phyloP scores from a whole-genome alignment of 805 yeast species.

The Torulaspora gathmanii region DNA sequence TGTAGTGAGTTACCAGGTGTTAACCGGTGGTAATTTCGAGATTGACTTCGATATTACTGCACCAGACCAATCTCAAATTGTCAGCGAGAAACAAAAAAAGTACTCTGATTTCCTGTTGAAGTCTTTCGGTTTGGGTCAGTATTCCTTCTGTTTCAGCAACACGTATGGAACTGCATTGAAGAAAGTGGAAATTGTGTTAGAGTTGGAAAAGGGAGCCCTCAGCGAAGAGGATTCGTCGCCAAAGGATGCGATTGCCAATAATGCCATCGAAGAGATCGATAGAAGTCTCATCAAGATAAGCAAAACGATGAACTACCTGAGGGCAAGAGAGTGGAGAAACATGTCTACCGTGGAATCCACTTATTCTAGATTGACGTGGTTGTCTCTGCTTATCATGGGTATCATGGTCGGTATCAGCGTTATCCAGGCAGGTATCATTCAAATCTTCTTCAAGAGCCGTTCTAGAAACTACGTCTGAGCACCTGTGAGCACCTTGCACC shows the following conservation, averaged over 20 bases:
- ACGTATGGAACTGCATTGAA: slow-evolving; percentile 60
- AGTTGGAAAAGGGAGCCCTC: slow-evolving; percentile 40
- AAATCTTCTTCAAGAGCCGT: slow-evolving; percentile 63
- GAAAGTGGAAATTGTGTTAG: slow-evolving; percentile 59
- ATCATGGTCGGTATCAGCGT: slow-evolving; percentile 74
- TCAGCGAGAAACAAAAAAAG: slow-evolving; percentile 52
- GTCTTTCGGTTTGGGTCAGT: slow-evolving; percentile 57
- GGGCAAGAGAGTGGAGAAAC: slow-evolving; percentile 95
- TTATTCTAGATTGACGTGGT: slow-evolving; percentile 70
- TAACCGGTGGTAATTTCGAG: slow-evolving; percentile 65
- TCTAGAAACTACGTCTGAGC: slow-evolving; percentile 38
- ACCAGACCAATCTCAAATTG: slow-evolving; percentile 48
- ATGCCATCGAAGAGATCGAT: slow-evolving; percentile 54
- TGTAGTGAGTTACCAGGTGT: slow-evolving; percentile 47
- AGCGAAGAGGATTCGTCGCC: slow-evolving; percentile 43
- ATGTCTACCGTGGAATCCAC: slow-evolving; percentile 85
- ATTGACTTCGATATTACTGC: slow-evolving; percentile 57
- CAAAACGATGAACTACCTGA: slow-evolving; percentile 73
- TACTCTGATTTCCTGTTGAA: slow-evolving; percentile 58
- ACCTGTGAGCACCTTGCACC: not conserved
- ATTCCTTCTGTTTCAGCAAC: slow-evolving; percentile 61
- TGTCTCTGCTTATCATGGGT: slow-evolving; percentile 64
- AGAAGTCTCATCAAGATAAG: slow-evolving; percentile 53
- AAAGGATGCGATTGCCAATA: slow-evolving; percentile 48
- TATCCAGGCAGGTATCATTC: slow-evolving; percentile 75